Base-by-base conservation (phyloP, 192 early-diverging fungal genomes). In the Martensiomyces pterosporus region DNA sequence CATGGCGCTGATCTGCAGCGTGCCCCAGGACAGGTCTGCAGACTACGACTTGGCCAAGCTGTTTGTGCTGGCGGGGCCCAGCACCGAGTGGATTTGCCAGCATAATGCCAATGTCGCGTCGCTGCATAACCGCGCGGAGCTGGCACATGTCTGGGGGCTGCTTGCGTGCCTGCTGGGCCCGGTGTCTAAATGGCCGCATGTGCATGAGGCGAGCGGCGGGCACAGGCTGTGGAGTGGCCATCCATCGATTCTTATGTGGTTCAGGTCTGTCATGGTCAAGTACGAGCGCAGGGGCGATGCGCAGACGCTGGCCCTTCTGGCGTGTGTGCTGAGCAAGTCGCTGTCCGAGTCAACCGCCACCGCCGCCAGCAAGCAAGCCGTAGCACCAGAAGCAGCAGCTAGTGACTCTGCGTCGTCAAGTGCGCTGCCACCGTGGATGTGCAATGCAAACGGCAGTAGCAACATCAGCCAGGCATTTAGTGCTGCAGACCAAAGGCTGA, bases 281-380 rank as follows among this genome's bases (percentile, higher is more conserved):
- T 63, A 64, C 36, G 54, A 60, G 57, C 52, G 47, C 4, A 44
- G 45, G 13, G 72, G 72, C 48, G 72, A 75, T 29, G 64, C 63
- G 49, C 72, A 75, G 52, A 60, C 72, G 41, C 65, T 68, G 50
- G 72, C 72, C 17, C 43, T 75, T 43, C 40, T 75, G 7, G 21
- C 72, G 9, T 75, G 72, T 24, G 66, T 68, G 24, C 41, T 75
- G 33, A 55, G 54, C 43, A 44, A 6, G 29, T 29, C 43, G 24
- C n/a, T 43, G 3, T 14, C 43, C 24, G 52, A 54, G 34, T 38
- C 36, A 10, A 12, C 46, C 3, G 24, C 24, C 14, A 16, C 16
- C 6, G 36, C 14, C n/a, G n/a, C n/a, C n/a, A n/a, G n/a, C n/a
- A n/a, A 32, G 6, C 29, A 32, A 32, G 29, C 29, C 12, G 29